These are phyloP conservation scores for Prototheca cutis DNA, from an alignment of 163 green algal genomes.

Conservation along the genomic window DNA sequence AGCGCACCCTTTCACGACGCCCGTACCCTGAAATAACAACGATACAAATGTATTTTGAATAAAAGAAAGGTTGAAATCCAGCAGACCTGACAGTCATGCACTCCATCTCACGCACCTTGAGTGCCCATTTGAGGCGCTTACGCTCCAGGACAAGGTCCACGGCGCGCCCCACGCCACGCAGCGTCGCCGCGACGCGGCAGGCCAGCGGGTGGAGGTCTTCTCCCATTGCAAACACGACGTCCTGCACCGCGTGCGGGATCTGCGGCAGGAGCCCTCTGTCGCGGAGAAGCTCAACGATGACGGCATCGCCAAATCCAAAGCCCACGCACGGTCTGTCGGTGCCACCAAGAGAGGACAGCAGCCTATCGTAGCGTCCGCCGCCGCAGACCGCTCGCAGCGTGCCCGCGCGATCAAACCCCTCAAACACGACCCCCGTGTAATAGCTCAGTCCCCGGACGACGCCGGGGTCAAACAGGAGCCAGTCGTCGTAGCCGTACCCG, in stretches of 20 bases:
- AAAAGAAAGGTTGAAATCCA: not conserved
- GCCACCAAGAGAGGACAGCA: constrained; percentile 87
- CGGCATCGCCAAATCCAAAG: constrained; percentile 95
- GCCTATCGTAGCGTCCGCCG: constrained; percentile 85
- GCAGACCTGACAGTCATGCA: not conserved
- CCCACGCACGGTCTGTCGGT: constrained; percentile 71
- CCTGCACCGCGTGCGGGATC: constrained; percentile 56
- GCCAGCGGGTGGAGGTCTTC: constrained; percentile 44
- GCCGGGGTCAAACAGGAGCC: constrained; percentile 86
- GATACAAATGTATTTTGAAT: no score
- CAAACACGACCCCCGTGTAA: constrained; percentile 97
- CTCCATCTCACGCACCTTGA: constrained; percentile 47
- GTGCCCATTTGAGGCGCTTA: constrained; percentile 85
- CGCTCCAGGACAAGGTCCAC: constrained; percentile 90
- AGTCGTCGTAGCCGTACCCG: constrained; percentile 67
- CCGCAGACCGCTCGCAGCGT: constrained; percentile 91
- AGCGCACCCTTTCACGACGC: no score
- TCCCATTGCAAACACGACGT: constrained; percentile 75
- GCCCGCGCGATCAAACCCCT: constrained; percentile 84
- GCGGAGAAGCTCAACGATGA: constrained; percentile 96
- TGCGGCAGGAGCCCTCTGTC: constrained; percentile 69
- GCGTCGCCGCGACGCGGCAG: constrained; percentile 42
- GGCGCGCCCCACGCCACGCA: constrained; percentile 52
- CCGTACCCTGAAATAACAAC: no score
- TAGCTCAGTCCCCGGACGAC: constrained; percentile 93